phyloP scores from a whole-genome alignment of 139 green algal genomes.

The Picochlorum sp. region DNA sequence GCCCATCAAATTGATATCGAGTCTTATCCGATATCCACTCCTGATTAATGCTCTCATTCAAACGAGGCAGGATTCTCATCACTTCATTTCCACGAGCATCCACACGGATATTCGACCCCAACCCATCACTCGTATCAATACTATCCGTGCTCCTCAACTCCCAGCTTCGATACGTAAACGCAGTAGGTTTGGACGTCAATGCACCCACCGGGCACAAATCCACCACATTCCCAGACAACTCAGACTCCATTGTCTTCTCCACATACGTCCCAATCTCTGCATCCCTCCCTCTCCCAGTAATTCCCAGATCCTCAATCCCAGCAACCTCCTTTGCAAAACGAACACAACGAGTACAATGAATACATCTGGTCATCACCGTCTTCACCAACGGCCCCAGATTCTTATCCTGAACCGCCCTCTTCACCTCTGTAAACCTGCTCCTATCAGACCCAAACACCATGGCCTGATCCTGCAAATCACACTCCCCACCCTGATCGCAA shows the following conservation, averaged over 20 bases:
- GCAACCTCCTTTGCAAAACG: conserved; percentile 92
- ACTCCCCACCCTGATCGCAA: conserved; percentile 98
- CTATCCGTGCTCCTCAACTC: conserved; percentile 91
- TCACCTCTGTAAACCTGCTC: conserved; percentile 82
- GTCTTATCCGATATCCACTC: conserved; percentile 97
- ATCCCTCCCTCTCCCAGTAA: conserved; percentile 78
- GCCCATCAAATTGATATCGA: conserved; percentile 93
- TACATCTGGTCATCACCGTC: conserved; percentile 97
- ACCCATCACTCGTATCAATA: conserved; percentile 84
- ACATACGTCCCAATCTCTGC: conserved; percentile 96
- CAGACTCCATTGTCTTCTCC: conserved; percentile 75
- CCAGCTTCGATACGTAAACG: conserved; percentile 95
- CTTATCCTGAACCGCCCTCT: conserved; percentile 91
- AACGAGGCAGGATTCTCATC: conserved; percentile 88
- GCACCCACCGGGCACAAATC: conserved; percentile 97
- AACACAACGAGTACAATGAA: conserved; percentile 94
- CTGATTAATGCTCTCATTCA: conserved; percentile 97
- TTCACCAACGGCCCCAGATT: conserved; percentile 94
- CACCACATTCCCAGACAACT: conserved; percentile 97
- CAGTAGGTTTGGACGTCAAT: conserved; percentile 92
- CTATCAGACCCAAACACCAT: conserved; percentile 92
- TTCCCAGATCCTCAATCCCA: conserved; percentile 87
- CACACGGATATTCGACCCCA: conserved; percentile 85
- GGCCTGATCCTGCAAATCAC: conserved; percentile 94
- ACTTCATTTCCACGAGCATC: conserved; percentile 78